These are phyloP conservation scores for Alternaria brassicicola DNA, from an alignment of 2,329 filamentous ascomycete species.

Conservation along the genomic window DNA sequence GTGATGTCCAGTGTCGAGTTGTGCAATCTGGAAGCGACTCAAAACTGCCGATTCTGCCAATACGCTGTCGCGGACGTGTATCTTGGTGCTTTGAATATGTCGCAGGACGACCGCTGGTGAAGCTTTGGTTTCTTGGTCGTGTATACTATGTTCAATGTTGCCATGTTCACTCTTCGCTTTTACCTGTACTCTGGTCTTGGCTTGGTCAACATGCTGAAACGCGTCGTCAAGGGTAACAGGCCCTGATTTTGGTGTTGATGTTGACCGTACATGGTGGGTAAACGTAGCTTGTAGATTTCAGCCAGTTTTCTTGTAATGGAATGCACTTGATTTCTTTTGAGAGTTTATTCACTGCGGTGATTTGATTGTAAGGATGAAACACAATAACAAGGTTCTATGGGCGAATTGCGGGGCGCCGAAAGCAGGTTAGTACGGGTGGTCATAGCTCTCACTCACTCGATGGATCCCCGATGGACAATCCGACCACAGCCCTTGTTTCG, in stretches of 20 bases:
- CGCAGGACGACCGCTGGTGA: neutral
- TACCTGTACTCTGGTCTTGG: neutral
- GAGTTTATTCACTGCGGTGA: neutral
- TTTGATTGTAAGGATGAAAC: neutral
- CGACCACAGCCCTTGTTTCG: slow-evolving; percentile 1
- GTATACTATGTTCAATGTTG: neutral
- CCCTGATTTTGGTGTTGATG: neutral
- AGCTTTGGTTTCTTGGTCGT: neutral
- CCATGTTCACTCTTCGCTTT: neutral
- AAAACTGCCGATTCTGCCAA: neutral
- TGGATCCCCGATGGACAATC: neutral
- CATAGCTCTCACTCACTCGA: slow-evolving; percentile 1
- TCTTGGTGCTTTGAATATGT: neutral
- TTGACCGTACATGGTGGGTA: neutral
- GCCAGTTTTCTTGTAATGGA: neutral
- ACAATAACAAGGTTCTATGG: neutral
- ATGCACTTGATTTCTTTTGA: neutral
- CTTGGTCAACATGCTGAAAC: neutral
- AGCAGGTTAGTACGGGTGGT: neutral
- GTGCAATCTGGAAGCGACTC: neutral
- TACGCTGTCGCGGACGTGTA: neutral
- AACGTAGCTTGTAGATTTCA: neutral
- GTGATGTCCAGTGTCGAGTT: slow-evolving; percentile 71
- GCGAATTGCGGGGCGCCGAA: neutral
- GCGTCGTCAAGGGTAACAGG: neutral